Base-by-base conservation (phyloP, 2,329 filamentous ascomycete species). In the Pyricularia sp. region DNA sequence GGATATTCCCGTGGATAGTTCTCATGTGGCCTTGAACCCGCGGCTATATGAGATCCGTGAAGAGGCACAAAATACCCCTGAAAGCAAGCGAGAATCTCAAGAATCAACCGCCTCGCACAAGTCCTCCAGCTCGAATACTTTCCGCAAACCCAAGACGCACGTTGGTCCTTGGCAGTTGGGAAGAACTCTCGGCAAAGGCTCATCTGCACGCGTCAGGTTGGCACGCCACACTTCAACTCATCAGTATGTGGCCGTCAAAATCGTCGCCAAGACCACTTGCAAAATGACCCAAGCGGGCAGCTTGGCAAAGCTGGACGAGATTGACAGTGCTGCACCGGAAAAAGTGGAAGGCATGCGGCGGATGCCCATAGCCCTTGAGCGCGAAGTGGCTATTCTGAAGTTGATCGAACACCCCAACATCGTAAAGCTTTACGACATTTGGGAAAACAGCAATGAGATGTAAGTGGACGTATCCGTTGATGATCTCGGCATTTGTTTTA, bases 381-480 rank as follows among this genome's bases (percentile, higher is more conserved):
- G 94, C 65, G 94, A 99, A 73, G 93, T 99, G 55, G 92, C 93
- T 35, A 96, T 99, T 70, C 91, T 99, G 84, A 97, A 97, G 77
- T 83, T 97, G 66, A 90, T 97, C 67, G 88, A 96, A 71, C 94
- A 99, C 76, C 90, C 89, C 6, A 94, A 97, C 74, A 93, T 97
- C 71, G 93, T 97, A 75, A 91, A 90, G 69, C 79, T 99, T 10
- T 94, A 93, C 73, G 94, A 99, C 76, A 93, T 99, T 33, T 99
- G 93, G 93, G 94, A 99, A 77, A 97, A 97, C 73, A 84, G 90
- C 26, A 90, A 91, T 65, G 93, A 99, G 75, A 88, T 99, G 90
- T 97, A 81, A 79, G 90, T 60, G 16, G 12, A n/a, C 2, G 16
- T 28, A 7, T 9, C 5, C 30, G 9, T 31, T 28, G 13, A 30